Evolutionary conservation across 768 basidiomycete species (phyloP).

Genomic region (Phaeotremella skinneri): DNA sequence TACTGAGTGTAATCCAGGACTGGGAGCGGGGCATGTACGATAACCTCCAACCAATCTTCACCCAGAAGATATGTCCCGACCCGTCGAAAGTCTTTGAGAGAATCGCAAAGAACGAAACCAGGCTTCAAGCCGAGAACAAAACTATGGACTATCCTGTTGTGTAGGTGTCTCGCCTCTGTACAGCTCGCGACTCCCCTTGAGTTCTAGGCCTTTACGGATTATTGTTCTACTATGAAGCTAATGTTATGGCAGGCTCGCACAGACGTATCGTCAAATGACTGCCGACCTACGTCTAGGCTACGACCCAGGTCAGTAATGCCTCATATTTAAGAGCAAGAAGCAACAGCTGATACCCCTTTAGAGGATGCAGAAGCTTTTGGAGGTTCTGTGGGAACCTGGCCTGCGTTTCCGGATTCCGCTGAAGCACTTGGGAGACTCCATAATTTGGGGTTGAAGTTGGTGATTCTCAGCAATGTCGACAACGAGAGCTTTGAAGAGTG

Average conservation of each 20-base stretch:
- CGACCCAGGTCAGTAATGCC: slow-evolving; percentile 19
- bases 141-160: slow-evolving; percentile 30
- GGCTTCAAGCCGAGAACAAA: slow-evolving; percentile 23
- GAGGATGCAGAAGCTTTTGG: slow-evolving; percentile 23
- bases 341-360: neutral
- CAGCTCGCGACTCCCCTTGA: too few species aligned
- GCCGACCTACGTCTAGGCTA: slow-evolving; percentile 18
- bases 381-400: slow-evolving; percentile 21
- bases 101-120: slow-evolving; percentile 12
- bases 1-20: slow-evolving; percentile 12
- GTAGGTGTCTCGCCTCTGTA: slow-evolving; percentile 12
- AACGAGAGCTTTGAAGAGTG: slow-evolving; percentile 24
- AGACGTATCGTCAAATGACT: slow-evolving; percentile 13
- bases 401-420: slow-evolving; percentile 26
- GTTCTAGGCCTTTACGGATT: neutral
- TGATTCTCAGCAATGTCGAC: slow-evolving; percentile 33
- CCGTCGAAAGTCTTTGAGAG: slow-evolving; percentile 10
- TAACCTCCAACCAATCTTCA: slow-evolving; percentile 19
- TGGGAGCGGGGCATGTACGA: slow-evolving; percentile 28
- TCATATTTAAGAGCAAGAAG: slow-evolving; percentile 5
- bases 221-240: neutral
- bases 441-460: slow-evolving; percentile 15
- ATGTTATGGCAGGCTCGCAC: slow-evolving; percentile 13
- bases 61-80: slow-evolving; percentile 29
- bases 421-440: slow-evolving; percentile 17